Base-by-base conservation (phyloP, 129 eudicot species). In the Lactuca sativa region DNA sequence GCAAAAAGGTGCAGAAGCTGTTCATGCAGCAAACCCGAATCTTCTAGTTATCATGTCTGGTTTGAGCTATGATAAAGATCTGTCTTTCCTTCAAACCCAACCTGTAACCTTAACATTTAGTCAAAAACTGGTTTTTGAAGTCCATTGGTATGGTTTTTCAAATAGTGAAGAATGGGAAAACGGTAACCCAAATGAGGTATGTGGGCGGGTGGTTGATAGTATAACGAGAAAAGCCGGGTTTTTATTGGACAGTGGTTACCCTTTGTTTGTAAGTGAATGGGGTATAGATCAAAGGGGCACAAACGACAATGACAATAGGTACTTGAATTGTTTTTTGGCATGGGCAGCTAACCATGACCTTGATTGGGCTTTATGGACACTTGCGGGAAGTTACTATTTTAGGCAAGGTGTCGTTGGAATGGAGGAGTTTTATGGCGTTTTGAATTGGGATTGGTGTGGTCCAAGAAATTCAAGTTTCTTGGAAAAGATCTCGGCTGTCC, bases 281-380 rank as follows among this genome's bases (percentile, higher is more conserved):
- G 99, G 99, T 32, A 64, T 85, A 15, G 99, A 95, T 66, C 79
- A 72, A 60, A 87, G 95, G 82, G 99, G 92, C 15, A 85, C 68
- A 11, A 80, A 82, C 78, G 90, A 78, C 34, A 82, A 87, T 82
- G 99, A 87, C 62, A 90, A 89, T 68, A 78, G 95, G 83, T 92
- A 62, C 78, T 72, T 88, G 33, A 81, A 84, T 61, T 92, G 98
- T 58, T 84, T 92, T 61, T 57, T 84, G 85, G 96, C 86, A 4
- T 81, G 83, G 89, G 91, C 85, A 2, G 91, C 91, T 64, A 87
- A 88, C 41, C 49, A 74, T 72, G 99, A 95, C 67, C 78, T 90
- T 68, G 99, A 95, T 62, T 90, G 95, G 90, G 97, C 99, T 12
- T 43, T 82, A 30, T 95, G 97, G 99, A 82, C 95, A 48, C 81